These are phyloP conservation scores for Ceratocystis colombiana DNA, from an alignment of 2,329 filamentous ascomycete genomes.

Conservation along the genomic window DNA sequence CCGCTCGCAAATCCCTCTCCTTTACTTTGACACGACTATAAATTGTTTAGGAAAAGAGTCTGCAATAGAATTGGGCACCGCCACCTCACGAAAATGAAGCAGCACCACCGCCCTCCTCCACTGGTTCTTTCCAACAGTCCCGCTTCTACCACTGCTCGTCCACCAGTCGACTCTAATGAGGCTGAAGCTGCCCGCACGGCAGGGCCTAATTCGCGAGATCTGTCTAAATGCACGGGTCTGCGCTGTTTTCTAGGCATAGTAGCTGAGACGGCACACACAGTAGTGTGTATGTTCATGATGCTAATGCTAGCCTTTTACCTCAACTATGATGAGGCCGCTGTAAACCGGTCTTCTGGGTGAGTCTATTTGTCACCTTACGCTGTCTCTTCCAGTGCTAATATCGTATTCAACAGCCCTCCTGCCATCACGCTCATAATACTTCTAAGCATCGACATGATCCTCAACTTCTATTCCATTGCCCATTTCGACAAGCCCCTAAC, in stretches of 20 bases:
- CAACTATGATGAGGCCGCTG: slow-evolving; percentile 28
- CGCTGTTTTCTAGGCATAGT: slow-evolving; percentile 29
- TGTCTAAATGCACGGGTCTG: not conserved
- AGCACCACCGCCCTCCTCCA: slow-evolving; percentile 18
- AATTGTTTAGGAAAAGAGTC: no score
- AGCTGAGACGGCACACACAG: slow-evolving; percentile 31
- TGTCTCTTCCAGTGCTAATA: slow-evolving; percentile 14
- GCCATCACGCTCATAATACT: slow-evolving; percentile 32
- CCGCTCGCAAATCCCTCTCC: not conserved
- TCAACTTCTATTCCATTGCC: slow-evolving; percentile 34
- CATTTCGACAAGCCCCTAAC: slow-evolving; percentile 31
- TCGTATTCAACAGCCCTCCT: slow-evolving; percentile 27
- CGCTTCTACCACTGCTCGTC: not conserved
- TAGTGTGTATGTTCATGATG: slow-evolving; percentile 31
- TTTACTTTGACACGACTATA: no score
- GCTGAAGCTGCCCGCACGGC: not conserved
- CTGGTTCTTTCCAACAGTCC: not conserved
- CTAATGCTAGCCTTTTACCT: slow-evolving; percentile 33
- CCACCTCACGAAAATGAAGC: slow-evolving; percentile 9
- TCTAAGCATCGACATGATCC: slow-evolving; percentile 32
- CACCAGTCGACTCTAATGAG: not conserved
- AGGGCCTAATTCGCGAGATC: not conserved
- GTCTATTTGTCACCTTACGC: not conserved
- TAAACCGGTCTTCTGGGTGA: slow-evolving; percentile 23
- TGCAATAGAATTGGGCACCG: no score